phyloP scores from a whole-genome alignment of 225 moss, liverwort and hornwort species.

The Antitrichia curtipendula region DNA sequence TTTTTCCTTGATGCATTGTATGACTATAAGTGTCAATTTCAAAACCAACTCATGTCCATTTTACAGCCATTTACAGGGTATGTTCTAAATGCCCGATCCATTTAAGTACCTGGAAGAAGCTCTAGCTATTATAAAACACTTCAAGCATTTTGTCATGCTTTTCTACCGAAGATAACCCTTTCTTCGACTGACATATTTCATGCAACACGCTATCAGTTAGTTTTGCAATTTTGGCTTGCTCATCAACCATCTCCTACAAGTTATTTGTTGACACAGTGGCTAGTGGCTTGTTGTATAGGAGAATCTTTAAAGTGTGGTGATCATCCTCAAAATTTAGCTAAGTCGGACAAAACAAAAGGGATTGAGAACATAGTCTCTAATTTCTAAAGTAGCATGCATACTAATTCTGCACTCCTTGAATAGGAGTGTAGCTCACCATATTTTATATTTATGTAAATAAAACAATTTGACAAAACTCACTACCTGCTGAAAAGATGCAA shows the following conservation, averaged over 20 bases:
- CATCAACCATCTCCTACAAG: neutral
- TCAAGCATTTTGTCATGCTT: constrained; percentile 72
- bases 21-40: too few species aligned
- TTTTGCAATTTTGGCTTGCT: neutral
- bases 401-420: neutral
- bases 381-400: neutral
- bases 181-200: constrained; percentile 37
- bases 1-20: too few species aligned
- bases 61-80: too few species aligned
- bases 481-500: too few species aligned
- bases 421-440: neutral
- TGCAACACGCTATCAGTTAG: neutral
- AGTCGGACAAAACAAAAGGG: neutral
- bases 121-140: constrained; percentile 65
- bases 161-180: constrained; percentile 65
- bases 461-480: neutral
- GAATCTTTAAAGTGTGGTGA: neutral
- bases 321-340: neutral
- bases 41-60: too few species aligned
- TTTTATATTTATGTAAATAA: neutral
- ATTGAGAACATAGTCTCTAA: neutral
- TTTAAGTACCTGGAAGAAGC: constrained; percentile 63
- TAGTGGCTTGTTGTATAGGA: neutral
- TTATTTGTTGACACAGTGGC: neutral
- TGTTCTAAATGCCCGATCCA: too few species aligned